These are phyloP conservation scores for Vicia villosa DNA, from an alignment of 306 rosid species.

Conservation along the genomic window DNA sequence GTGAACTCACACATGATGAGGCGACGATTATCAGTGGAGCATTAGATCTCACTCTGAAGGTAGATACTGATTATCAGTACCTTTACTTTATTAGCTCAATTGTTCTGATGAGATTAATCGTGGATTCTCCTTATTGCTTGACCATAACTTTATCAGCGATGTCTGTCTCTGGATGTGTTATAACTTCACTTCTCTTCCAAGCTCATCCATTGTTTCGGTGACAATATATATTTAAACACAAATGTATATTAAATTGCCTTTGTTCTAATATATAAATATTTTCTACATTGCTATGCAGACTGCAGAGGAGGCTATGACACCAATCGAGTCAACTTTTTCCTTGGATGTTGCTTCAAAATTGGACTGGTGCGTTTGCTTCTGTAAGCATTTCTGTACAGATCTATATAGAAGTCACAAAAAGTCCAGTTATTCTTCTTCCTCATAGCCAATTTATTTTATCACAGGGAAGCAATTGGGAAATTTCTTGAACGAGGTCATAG, in stretches of 20 bases:
- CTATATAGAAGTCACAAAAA: constrained; percentile 16
- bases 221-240: too few relatives aligned
- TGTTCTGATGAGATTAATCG: too few relatives aligned
- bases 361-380: constrained; percentile 71
- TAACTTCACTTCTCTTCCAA: too few relatives aligned
- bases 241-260: constrained; percentile 25
- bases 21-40: too few relatives aligned
- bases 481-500: constrained; percentile 96
- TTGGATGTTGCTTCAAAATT: constrained; percentile 88
- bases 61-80: too few relatives aligned
- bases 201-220: too few relatives aligned
- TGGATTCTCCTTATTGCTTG: too few relatives aligned
- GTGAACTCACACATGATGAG: too few relatives aligned
- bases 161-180: too few relatives aligned
- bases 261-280: constrained; percentile 15
- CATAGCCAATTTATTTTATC: constrained; percentile 24
- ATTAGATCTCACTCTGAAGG: too few relatives aligned
- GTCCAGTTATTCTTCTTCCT: constrained; percentile 23
- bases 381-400: constrained; percentile 27
- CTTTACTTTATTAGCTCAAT: too few relatives aligned
- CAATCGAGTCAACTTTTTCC: constrained; percentile 95
- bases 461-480: constrained; percentile 98
- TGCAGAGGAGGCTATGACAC: constrained; percentile 98
- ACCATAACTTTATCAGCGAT: too few relatives aligned
- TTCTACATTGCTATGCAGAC: constrained; percentile 57